Conservation (phyloP, 164 flowering plant genomes). For the Euptelea pleiosperma region DNA sequence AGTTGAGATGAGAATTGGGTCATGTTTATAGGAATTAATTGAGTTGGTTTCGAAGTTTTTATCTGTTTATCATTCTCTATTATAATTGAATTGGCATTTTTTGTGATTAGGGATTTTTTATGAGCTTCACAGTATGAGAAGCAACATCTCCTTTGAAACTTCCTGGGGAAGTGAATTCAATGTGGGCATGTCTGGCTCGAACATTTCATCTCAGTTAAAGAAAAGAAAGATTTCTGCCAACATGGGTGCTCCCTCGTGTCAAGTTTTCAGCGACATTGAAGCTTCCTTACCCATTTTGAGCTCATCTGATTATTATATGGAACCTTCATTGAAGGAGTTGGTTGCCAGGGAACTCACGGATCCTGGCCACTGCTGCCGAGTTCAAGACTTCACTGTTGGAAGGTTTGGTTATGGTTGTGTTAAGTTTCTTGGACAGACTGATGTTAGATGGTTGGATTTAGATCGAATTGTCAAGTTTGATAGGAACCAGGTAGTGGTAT, state of each 20-base stretch:
- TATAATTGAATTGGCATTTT: not conserved
- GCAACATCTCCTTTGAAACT: not conserved
- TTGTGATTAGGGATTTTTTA: constrained; percentile 13
- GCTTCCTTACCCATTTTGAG: constrained; percentile 49
- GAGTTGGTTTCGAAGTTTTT: not conserved
- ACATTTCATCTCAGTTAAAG: constrained; percentile 17
- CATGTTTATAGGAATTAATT: not conserved
- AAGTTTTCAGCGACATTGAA: not conserved
- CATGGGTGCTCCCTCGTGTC: constrained; percentile 1
- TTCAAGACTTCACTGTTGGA: constrained; percentile 71
- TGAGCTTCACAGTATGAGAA: constrained; percentile 10
- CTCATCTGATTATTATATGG: constrained; percentile 56
- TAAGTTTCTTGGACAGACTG: constrained; percentile 75
- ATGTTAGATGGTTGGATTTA: constrained; percentile 72
- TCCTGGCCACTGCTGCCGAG: constrained; percentile 62
- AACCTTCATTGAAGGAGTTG: constrained; percentile 65
- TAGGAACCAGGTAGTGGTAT: constrained; percentile 71
- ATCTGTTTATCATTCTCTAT: constrained; percentile 1
- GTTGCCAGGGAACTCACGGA: constrained; percentile 36
- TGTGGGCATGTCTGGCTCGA: constrained; percentile 4
- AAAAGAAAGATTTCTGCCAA: constrained; percentile 17
- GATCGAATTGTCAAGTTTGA: constrained; percentile 64
- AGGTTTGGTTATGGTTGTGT: constrained; percentile 79
- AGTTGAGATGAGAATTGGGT: not conserved
- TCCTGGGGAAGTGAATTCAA: constrained; percentile 6